These are phyloP conservation scores for Rusavskia elegans DNA, from an alignment of 495 filamentous ascomycete species.

Conservation along the genomic window DNA sequence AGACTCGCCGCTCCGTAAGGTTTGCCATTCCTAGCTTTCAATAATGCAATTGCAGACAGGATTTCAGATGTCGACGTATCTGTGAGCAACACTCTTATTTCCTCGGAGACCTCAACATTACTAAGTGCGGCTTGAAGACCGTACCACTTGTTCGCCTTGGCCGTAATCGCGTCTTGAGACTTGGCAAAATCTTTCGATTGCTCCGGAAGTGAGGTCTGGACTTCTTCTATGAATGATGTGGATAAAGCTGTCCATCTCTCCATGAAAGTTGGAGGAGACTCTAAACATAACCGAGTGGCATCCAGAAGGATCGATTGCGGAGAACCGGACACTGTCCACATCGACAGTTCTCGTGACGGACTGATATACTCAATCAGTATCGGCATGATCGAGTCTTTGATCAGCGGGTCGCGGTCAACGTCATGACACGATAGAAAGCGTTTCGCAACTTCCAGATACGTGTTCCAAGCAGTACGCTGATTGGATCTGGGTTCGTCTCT, in stretches of 20 bases:
- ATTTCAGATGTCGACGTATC: conserved; percentile 24
- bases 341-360: conserved; percentile 23
- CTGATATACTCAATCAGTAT: conserved; percentile 42
- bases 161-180: conserved; percentile 50
- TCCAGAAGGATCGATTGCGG: conserved; percentile 14
- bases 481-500: conserved; percentile 61
- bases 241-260: conserved; percentile 38
- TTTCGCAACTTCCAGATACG: conserved; percentile 46
- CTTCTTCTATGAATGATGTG: conserved; percentile 37
- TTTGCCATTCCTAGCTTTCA: conserved; percentile 55
- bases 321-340: conserved; percentile 33
- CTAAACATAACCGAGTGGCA: not conserved
- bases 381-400: conserved; percentile 34
- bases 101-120: conserved; percentile 13
- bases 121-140: conserved; percentile 33
- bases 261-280: conserved; percentile 20
- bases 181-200: conserved; percentile 56
- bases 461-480: conserved; percentile 48
- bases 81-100: conserved; percentile 13
- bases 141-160: conserved; percentile 48
- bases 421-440: conserved; percentile 32
- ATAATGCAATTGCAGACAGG: conserved; percentile 29
- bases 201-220: conserved; percentile 58
- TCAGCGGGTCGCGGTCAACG: conserved; percentile 28
- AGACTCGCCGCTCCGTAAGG: conserved; percentile 63